Percentiles rank a stretch among this genome's conserved stretches.
These are phyloP conservation scores for Tricladium varicosporioides DNA, from an alignment of 2,329 filamentous ascomycete genomes.

Conservation along the genomic window DNA sequence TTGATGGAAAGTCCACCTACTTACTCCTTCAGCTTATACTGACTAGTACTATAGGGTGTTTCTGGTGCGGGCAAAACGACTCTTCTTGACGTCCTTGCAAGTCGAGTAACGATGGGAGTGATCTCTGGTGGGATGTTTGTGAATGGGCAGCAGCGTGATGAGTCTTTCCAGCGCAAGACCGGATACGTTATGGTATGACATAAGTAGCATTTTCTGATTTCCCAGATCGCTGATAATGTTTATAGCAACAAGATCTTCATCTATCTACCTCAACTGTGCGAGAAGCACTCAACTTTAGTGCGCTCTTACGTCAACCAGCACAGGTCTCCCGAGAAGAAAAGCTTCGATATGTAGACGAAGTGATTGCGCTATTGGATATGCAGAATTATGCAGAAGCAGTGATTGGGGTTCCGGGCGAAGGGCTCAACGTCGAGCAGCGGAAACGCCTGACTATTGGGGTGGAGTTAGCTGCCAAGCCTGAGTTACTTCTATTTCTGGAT, in stretches of 20 bases:
- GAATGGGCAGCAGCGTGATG: constrained; percentile 31
- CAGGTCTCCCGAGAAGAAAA: constrained; percentile 73
- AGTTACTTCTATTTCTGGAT: constrained; percentile 56
- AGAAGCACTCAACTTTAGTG: constrained; percentile 80
- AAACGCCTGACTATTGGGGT: constrained; percentile 90
- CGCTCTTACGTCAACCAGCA: constrained; percentile 79
- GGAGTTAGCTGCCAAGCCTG: constrained; percentile 85
- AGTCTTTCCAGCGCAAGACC: constrained; percentile 86
- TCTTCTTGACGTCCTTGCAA: constrained; percentile 74
- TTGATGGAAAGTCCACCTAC: constrained; percentile 50
- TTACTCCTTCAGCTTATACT: no score
- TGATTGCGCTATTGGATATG: constrained; percentile 91
- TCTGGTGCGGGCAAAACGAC: constrained; percentile 87
- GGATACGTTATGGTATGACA: constrained; percentile 62
- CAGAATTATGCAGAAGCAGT: constrained; percentile 86
- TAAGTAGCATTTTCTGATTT: no score
- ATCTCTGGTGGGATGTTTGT: constrained; percentile 76
- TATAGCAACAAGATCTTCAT: constrained; percentile 88
- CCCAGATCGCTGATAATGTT: no score
- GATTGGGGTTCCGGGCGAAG: constrained; percentile 87
- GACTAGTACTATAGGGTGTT: constrained; percentile 41
- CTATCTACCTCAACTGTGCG: constrained; percentile 81
- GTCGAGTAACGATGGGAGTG: constrained; percentile 84
- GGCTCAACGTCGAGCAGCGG: constrained; percentile 69
- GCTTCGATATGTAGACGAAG: constrained; percentile 82